phyloP scores from a whole-genome alignment of 148 eudicot species.

The Fagopyrum tataricum region DNA sequence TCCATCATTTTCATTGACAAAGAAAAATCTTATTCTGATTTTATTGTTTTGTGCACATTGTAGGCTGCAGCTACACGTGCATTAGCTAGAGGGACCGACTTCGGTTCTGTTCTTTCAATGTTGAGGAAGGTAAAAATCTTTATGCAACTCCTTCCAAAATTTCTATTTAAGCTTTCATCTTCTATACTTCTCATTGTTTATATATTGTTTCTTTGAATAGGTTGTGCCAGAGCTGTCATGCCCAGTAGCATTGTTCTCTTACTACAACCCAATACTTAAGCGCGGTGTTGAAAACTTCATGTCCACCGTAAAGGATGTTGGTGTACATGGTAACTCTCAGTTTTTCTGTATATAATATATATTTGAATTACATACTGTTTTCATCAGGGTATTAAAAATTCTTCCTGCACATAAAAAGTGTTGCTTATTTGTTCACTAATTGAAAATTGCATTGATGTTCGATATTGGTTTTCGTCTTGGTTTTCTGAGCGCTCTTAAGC shows the following conservation, averaged over 20 bases:
- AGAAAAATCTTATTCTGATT: neutral
- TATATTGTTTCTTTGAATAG: constrained; percentile 28
- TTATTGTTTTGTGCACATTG: constrained; percentile 11
- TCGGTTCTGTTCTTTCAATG: constrained; percentile 63
- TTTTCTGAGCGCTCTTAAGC: neutral
- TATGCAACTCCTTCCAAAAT: neutral
- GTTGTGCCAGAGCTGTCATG: constrained; percentile 81
- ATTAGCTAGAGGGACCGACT: constrained; percentile 68
- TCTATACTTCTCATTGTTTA: neutral
- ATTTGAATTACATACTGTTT: neutral
- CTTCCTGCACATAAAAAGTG: neutral
- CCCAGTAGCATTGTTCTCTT: constrained; percentile 80
- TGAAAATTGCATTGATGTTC: neutral
- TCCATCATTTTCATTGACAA: neutral
- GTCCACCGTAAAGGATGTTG: constrained; percentile 71
- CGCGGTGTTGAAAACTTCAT: constrained; percentile 82
- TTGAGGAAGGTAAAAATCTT: constrained; percentile 43
- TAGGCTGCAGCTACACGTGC: constrained; percentile 96
- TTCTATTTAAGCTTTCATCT: neutral
- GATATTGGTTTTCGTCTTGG: neutral
- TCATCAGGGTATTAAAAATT: neutral
- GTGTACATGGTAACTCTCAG: constrained; percentile 64
- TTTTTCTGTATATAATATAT: neutral
- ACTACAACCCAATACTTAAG: constrained; percentile 89
- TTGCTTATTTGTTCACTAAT: neutral